Evolutionary conservation across 2,329 filamentous ascomycete genomes (phyloP), one percentile per base, ranked within the genome.

Genomic region (Cladosporium sphaerospermum): DNA sequence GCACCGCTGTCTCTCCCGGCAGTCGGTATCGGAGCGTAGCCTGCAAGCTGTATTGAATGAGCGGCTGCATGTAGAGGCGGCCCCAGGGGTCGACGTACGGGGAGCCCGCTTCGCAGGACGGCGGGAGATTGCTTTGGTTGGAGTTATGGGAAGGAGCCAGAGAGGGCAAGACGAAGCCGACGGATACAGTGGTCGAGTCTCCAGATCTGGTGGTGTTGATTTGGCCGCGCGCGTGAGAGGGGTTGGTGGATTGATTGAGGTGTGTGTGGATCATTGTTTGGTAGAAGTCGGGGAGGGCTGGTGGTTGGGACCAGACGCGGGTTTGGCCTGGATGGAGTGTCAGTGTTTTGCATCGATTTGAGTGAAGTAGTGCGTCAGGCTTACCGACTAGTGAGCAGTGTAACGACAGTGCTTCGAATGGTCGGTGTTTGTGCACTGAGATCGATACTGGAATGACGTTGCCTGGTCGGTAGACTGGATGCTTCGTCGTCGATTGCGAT

Each of bases 401-500:
- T 4, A 51, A 16, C 7, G 48, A 44, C 10, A 51, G 16, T 18
- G 40, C 48, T 37, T 51, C 40, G 39, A 51, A 37, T 14, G 31
- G 11, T 37, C 33, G 31, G 32, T 51, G 32, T n/a, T 51, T 51
- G 40, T 51, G 39, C 2, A 51, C 10, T 14, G 44, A n/a, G 31
- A 44, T 44, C 32, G 9, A 14, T 8, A 18, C 48, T 43, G 54
- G 52, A 41, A 50, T 16, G 9, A 54, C 46, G 19, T 56, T 52
- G 7, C 53, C 34, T 9, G 41, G 48, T 19, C 32, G 43, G 14
- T 41, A 47, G 10, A 23, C 11, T 19, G 33, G 34, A 9, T n/a
- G 42, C 11, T 32, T 11, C 13, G 11, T 14, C 8, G 1, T 34
- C 1, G 91, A 90, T 62, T 37, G 11, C 9, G 10, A 13, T 2